Conservation (phyloP, 768 basidiomycete genomes). For the Boletus vermiculosoides region DNA sequence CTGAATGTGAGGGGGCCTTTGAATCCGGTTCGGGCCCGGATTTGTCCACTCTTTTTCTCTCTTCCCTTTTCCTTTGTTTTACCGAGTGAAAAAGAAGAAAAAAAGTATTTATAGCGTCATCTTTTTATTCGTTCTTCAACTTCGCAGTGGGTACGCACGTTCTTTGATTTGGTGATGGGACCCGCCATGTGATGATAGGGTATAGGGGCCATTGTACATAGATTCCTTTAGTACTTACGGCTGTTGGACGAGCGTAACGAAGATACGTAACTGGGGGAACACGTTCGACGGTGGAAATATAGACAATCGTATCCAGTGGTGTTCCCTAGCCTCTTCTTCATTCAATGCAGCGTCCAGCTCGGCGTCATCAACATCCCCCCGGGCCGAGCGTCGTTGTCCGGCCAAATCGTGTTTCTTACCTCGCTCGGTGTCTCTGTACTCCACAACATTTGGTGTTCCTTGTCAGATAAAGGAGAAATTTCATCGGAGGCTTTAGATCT, state of each 20-base stretch:
- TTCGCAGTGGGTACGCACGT: too few species aligned
- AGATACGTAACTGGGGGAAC: too few species aligned
- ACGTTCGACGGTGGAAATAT: too few species aligned
- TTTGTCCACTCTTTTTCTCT: slow-evolving; percentile 34
- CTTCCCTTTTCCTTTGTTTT: too few species aligned
- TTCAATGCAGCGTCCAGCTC: slow-evolving; percentile 28
- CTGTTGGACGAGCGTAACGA: too few species aligned
- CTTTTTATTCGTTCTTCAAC: too few species aligned
- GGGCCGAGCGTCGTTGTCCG: slow-evolving; percentile 23
- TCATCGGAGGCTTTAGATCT: slow-evolving; percentile 2
- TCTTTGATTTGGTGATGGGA: too few species aligned
- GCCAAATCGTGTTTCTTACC: slow-evolving; percentile 31
- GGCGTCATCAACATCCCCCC: slow-evolving; percentile 29
- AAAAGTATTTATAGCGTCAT: too few species aligned
- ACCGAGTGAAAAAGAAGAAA: too few species aligned
- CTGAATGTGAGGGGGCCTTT: slow-evolving; percentile 39
- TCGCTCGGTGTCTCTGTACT: slow-evolving; percentile 27
- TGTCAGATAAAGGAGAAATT: slow-evolving; percentile 33
- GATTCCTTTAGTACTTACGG: too few species aligned
- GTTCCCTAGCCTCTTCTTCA: slow-evolving; percentile 18
- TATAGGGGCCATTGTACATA: too few species aligned
- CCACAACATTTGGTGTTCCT: slow-evolving; percentile 22
- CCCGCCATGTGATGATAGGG: too few species aligned
- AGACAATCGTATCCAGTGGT: slow-evolving; percentile 13
- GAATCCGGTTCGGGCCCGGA: slow-evolving; percentile 42